Conservation (phyloP, 2,329 filamentous ascomycete genomes). For the Akanthomyces dipterigenus region DNA sequence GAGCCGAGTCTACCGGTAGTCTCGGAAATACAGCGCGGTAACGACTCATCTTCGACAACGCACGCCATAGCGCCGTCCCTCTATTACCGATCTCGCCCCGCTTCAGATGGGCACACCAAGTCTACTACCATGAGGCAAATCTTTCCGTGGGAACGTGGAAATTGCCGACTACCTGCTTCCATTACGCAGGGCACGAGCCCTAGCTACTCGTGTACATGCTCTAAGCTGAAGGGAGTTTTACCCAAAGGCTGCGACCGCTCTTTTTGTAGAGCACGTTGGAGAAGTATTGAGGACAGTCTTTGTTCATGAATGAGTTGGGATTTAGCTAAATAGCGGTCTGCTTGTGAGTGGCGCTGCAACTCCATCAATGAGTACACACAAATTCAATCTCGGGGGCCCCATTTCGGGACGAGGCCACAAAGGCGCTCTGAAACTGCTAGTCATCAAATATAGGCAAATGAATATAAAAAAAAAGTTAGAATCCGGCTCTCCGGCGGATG, state of each 20-base stretch:
- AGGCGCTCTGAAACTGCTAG: neutral
- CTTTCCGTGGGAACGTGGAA: neutral
- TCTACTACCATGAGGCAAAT: neutral
- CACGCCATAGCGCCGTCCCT: too few relatives aligned
- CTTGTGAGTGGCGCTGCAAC: neutral
- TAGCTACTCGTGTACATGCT: too few relatives aligned
- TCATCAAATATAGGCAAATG: neutral
- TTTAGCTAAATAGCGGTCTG: neutral
- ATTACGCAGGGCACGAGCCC: too few relatives aligned
- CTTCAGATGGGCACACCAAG: neutral
- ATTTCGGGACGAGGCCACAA: neutral
- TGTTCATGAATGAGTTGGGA: constrained; percentile 3
- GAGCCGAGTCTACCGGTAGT: too few relatives aligned
- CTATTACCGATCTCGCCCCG: neutral
- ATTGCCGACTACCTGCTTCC: too few relatives aligned
- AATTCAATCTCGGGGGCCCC: neutral
- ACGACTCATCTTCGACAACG: too few relatives aligned
- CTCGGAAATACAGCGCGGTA: too few relatives aligned
- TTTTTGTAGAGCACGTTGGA: too few relatives aligned
- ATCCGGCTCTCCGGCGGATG: constrained; percentile 7
- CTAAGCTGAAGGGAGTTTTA: too few relatives aligned
- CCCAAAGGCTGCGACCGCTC: too few relatives aligned
- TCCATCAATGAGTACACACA: neutral
- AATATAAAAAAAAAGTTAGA: neutral
- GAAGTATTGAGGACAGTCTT: too few relatives aligned